Evolutionary conservation across 129 eudicot genomes (phyloP), one percentile per base, ranked within the genome.

Genomic region (Flaveria robusta): DNA sequence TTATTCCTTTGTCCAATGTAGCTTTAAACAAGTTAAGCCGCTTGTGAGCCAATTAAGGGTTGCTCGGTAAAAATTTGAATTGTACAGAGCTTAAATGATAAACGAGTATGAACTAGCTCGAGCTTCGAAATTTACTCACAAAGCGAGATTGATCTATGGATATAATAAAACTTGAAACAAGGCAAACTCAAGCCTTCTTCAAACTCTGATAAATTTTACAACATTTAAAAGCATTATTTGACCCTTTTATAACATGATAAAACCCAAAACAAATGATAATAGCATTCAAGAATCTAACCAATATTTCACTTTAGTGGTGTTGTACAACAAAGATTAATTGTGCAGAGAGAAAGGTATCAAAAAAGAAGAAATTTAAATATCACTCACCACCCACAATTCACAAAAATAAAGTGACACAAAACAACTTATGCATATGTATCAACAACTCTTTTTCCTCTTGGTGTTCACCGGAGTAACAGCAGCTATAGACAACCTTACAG

Each of bases 301-400:
- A 18, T 3, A 20, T 56, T 22, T 22, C 64, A 56, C 64, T 56
- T 56, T 56, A 56, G 1, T 60, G 29, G 29, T 64, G 18, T 24
- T 60, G 41, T 24, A 37, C 34, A 9, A 8, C 16, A 51, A 65
- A 79, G 68, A 31, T 65, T 60, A 64, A 74, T 80, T 80, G 75
- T 45, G 34, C 70, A 74, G 34, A 31, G 71, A 80, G 84, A 74
- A 80, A 80, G 79, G 84, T 43, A 80, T 80, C 84, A 39, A 45
- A 66, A 66, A 55, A 66, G 72, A 74, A 74, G 70, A 74, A 58
- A 34, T 34, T 27, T 29, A 55, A 31, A 31, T 42, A 34, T 45
- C 49, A 79, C 78, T 73, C 74, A 52, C 18, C 46, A 29, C 49
- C 68, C 79, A 80, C 70, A 72, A 42, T 73, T 43, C 74, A 66